Base-by-base conservation (phyloP, 2,329 filamentous ascomycete genomes). In the Venturia asperata region DNA sequence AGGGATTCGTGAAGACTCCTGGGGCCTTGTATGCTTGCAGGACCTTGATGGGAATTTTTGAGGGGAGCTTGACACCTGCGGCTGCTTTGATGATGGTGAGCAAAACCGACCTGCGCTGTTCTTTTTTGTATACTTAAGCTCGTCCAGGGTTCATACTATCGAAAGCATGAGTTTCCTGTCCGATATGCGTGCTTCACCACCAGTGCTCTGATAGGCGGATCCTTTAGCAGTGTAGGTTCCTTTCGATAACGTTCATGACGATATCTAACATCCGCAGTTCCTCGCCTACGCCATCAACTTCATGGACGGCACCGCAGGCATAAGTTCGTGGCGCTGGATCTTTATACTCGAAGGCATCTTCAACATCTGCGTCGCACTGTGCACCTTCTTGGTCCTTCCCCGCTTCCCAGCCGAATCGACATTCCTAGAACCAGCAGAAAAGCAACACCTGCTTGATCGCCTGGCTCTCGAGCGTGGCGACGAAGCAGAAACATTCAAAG, bases 391-490 rank as follows among this genome's bases (percentile, higher is more conserved):
- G 49, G 67, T 78, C 66, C 73, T 81, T 45, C 73, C 74, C 37
- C 75, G 78, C 65, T 79, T 77, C 73, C 79, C 79, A 0, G 76
- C 77, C 61, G 76, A 71, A 1, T 75, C 79, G 0, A 74, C 70
- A 4, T 83, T 81, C 67, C 73, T 83, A 21, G 77, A 68, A 17
- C 72, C 76, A 0, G 75, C 80, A 17, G 80, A 83, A 70, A 75
- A 77, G 56, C 68, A 71, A 11, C 69, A 81, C 4, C 74, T 83
- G 1, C 71, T 78, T 34, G 71, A 72, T 17, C 77, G 79, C 3
- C 69, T 82, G 9, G 70, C 72, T 3, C 74, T 76, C 3, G 80
- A 81, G 49, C 71, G 72, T 17, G 76, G 75, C 24, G 77, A 77
- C 5, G 77, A 63, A 45, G 61, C 61, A 27, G 61, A 45, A 42